Evolutionary conservation across 208 protist genomes (phyloP), one percentile per base, ranked within the genome.

Genomic region (Crithidia brevicula): DNA sequence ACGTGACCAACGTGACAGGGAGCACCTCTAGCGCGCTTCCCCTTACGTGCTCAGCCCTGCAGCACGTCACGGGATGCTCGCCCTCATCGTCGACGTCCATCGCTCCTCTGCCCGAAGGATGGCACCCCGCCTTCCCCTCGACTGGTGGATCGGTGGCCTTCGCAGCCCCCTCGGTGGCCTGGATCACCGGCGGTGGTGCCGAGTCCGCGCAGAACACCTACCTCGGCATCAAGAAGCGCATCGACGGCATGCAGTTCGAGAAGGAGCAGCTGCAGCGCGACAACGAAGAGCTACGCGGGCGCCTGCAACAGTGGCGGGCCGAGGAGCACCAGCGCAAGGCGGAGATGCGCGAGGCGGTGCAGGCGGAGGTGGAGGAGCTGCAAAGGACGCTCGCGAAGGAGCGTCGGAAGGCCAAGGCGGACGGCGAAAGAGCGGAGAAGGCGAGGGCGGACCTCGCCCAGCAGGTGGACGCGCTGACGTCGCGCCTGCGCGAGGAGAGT

Each of bases 211-310:
- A 91, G 57, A 62, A 67, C 56, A 86, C 86, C 4, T 96, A 91
- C 65, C 67, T 91, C 16, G 91, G 87, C 22, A 93, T 96, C 58
- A 93, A 93, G 70, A 64, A 86, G 28, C 89, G 88, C 38, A 93
- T 96, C 22, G 85, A 92, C 18, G 69, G 71, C 11, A 67, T 96
- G 51, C 85, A 83, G 43, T 91, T 89, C 28, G 86, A 84, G 45
- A 91, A 88, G 34, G 86, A 85, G 50, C 81, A 83, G 46, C 81
- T 96, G n/a, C 81, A 81, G 43, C 65, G 53, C 22, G 86, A 94
- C 52, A 96, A 96, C 40, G 82, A 79, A 7, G 81, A 88, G 43
- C 71, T 96, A 22, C 77, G 74, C 34, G 18, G 45, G 20, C 77
- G 75, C 15, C 68, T 94, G 42, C 64, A 74, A 53, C 69, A 59